These are phyloP conservation scores for Hydnum rufescens DNA, from an alignment of 768 basidiomycete species.

Conservation along the genomic window DNA sequence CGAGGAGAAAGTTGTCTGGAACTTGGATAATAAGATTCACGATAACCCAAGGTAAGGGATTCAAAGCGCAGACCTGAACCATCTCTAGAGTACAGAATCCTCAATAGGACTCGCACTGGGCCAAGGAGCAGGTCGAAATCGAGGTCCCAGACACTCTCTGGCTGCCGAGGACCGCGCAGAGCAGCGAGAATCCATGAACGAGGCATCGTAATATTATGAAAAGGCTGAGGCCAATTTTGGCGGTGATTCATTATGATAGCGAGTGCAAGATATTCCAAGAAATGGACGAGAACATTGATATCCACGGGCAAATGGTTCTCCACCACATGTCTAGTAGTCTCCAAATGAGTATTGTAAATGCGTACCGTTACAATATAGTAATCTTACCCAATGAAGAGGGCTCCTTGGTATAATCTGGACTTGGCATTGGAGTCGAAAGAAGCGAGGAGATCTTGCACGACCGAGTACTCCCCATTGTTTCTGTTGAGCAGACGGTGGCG, in stretches of 20 bases:
- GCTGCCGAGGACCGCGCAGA: not conserved
- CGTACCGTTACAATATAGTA: not conserved
- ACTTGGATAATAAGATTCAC: not conserved
- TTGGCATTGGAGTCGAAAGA: not conserved
- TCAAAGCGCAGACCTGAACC: not conserved
- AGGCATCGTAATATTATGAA: not conserved
- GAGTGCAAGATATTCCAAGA: not conserved
- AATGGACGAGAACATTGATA: not conserved
- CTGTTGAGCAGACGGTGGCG: not conserved
- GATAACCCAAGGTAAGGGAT: not conserved
- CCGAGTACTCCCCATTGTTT: not conserved
- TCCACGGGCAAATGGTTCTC: not conserved
- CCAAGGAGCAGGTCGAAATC: not conserved
- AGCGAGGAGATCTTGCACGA: not conserved
- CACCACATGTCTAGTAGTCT: not conserved
- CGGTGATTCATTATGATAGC: not conserved
- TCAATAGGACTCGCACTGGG: not conserved
- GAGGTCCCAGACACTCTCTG: not conserved
- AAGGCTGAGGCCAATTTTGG: not conserved
- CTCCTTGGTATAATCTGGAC: not conserved
- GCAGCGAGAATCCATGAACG: not conserved
- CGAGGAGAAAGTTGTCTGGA: not conserved
- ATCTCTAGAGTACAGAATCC: not conserved
- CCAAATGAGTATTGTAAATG: not conserved
- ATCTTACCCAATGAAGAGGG: not conserved